Base-by-base conservation (phyloP, 306 rosid species). In the Geum urbanum region DNA sequence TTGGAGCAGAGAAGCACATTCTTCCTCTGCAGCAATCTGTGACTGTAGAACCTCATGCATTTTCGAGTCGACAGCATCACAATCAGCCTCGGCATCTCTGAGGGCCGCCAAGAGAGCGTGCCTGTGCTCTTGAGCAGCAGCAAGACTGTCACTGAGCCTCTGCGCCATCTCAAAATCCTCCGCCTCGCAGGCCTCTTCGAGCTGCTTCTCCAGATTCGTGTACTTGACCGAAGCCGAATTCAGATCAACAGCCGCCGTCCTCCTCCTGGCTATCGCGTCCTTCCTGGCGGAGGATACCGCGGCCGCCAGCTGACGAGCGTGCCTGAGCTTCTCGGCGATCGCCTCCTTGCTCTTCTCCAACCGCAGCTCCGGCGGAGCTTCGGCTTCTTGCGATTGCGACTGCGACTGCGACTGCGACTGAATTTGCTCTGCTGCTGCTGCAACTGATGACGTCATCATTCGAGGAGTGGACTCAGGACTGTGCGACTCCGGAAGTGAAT, bases 141-240 rank as follows among this genome's bases (percentile, higher is more conserved):
- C 91, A 22, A 91, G 83, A 54, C 55, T 59, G 69, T 91, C 79
- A 69, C 92, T 91, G 55, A 91, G 81, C 80, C 80, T 77, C 56
- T 90, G 89, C 0, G 97, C 97, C 6, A 71, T 81, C 71, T 91
- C 95, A 50, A 91, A 91, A 70, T 91, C 95, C 74, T 91, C 97
- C 13, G 92, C 91, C 75, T 88, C 95, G 55, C 88, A 81, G 37
- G 92, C 95, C 79, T 83, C 87, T 81, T 91, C 87, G 79, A 91
- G 85, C 70, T 85, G 86, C 77, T 57, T 84, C 71, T 91, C 97
- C 39, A 91, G 89, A 37, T 83, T 71, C 46, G 69, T 56, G 70
- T 81, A 66, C 41, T 73, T 74, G 54, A 67, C 49, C 7, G 86
- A 79, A 20, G 89, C 83, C 49, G 78, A 66, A 51, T 80, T 82